A percentile compares a stretch with the other conserved stretches of the same genome.
Evolutionary conservation across 208 protist genomes (phyloP).

Genomic region (Wallacemonas sp.): DNA sequence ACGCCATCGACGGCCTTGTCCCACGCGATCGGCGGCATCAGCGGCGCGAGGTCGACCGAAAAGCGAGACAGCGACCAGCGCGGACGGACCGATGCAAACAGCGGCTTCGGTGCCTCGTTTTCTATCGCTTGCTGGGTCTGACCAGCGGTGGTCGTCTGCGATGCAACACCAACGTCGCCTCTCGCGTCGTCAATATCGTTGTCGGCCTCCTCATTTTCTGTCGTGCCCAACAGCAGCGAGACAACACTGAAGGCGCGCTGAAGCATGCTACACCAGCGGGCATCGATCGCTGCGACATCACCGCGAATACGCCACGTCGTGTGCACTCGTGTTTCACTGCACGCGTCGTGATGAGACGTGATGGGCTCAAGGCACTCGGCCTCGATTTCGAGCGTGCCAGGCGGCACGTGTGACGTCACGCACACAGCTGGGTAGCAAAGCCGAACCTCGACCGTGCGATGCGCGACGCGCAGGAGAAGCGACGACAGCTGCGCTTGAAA

Average conservation of each 20-base stretch:
- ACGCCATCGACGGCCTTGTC: slow-evolving; percentile 51
- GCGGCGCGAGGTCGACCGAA: slow-evolving; percentile 41
- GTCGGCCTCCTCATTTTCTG: not conserved
- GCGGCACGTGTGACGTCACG: no score
- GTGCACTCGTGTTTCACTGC: not conserved
- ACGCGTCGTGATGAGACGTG: no score
- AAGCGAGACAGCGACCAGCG: slow-evolving; percentile 14
- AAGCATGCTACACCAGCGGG: slow-evolving; percentile 58
- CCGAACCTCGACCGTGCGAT: not conserved
- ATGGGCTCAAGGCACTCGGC: not conserved
- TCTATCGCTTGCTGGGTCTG: no score
- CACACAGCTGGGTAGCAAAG: no score
- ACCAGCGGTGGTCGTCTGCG: no score
- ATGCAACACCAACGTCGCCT: not conserved
- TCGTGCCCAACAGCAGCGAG: slow-evolving; percentile 24
- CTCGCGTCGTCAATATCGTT: not conserved
- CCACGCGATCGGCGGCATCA: slow-evolving; percentile 55
- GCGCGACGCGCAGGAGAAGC: not conserved
- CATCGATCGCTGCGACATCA: slow-evolving; percentile 22
- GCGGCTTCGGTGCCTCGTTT: not conserved
- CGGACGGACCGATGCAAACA: not conserved
- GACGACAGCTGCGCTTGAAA: not conserved
- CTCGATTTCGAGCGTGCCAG: not conserved
- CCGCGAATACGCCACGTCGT: slow-evolving; percentile 11
- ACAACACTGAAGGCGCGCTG: slow-evolving; percentile 57